These are phyloP conservation scores for Maudiozyma pseudohumilis DNA, from an alignment of 805 yeast species.

Conservation along the genomic window DNA sequence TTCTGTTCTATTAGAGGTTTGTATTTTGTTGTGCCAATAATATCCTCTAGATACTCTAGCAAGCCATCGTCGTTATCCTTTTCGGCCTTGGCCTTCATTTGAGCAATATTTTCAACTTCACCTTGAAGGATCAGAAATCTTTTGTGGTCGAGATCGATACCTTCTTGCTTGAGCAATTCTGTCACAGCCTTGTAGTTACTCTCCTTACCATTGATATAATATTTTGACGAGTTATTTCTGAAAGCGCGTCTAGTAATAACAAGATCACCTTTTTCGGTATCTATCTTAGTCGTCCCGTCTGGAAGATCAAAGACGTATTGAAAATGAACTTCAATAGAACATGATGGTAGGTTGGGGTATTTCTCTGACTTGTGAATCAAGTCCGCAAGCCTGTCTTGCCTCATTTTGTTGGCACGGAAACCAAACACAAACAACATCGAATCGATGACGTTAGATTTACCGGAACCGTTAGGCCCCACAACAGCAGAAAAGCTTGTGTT, in stretches of 20 bases:
- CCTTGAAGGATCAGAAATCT: slow-evolving; percentile 93
- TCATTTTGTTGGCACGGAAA: slow-evolving; percentile 90
- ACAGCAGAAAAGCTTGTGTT: slow-evolving; percentile 90
- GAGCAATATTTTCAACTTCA: slow-evolving; percentile 96
- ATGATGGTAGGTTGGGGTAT: slow-evolving; percentile 53
- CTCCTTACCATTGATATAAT: slow-evolving; percentile 58
- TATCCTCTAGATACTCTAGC: slow-evolving; percentile 89
- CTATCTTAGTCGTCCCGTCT: slow-evolving; percentile 35
- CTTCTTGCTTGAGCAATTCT: slow-evolving; percentile 58
- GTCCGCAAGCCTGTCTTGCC: slow-evolving; percentile 89
- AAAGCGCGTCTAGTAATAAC: slow-evolving; percentile 75
- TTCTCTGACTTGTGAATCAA: slow-evolving; percentile 84
- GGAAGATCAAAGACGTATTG: slow-evolving; percentile 58
- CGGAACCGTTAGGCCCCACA: slow-evolving; percentile 98
- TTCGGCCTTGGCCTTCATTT: slow-evolving; percentile 97
- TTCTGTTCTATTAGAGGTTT: slow-evolving; percentile 65
- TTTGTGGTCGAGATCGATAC: slow-evolving; percentile 90
- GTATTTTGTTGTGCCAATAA: slow-evolving; percentile 86
- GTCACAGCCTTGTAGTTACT: slow-evolving; percentile 78
- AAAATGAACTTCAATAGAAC: slow-evolving; percentile 89
- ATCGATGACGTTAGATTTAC: slow-evolving; percentile 95
- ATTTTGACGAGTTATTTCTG: slow-evolving; percentile 66
- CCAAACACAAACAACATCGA: slow-evolving; percentile 95
- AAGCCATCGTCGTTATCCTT: slow-evolving; percentile 86
- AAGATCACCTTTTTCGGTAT: slow-evolving; percentile 46